These are phyloP conservation scores for Chytriomyces sp. DNA, from an alignment of 192 early-diverging fungal species.

Conservation along the genomic window DNA sequence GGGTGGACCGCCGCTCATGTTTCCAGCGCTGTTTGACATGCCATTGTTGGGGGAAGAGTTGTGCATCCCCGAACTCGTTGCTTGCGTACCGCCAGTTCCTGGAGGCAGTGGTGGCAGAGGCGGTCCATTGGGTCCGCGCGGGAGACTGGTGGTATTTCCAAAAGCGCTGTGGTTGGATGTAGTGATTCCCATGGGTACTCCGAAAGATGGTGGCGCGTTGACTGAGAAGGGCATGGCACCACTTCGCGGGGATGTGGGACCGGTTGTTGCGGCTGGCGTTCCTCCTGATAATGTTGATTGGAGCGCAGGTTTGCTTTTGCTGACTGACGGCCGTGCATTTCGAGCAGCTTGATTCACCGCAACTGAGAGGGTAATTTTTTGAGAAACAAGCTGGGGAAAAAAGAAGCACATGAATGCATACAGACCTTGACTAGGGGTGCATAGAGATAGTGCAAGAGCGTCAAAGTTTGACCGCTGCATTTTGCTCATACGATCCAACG, in stretches of 20 bases:
- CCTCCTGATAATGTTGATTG: neutral
- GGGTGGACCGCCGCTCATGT: neutral
- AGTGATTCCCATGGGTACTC: neutral
- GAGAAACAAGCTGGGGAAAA: neutral
- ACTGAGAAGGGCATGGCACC: neutral
- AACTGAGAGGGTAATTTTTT: conserved; percentile 25
- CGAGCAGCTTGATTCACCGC: conserved; percentile 41
- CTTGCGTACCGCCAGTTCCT: neutral
- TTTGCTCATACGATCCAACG: conserved; percentile 83
- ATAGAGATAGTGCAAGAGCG: conserved; percentile 87
- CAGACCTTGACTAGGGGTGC: conserved; percentile 73
- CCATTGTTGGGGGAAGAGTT: neutral
- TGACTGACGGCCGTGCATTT: neutral
- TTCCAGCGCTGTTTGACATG: conserved; percentile 8
- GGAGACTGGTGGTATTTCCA: neutral
- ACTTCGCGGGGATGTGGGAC: neutral
- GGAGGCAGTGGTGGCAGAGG: conserved; percentile 1
- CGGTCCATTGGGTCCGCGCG: conserved; percentile 18
- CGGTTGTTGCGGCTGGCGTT: neutral
- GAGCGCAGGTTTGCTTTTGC: neutral
- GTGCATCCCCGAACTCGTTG: neutral
- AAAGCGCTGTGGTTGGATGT: neutral
- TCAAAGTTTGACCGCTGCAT: conserved; percentile 88
- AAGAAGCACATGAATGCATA: neutral
- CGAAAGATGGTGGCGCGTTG: neutral